Evolutionary conservation across 2,329 filamentous ascomycete species (phyloP), one percentile per base, ranked within the genome.

Genomic region (Clonostachys rhizophaga): DNA sequence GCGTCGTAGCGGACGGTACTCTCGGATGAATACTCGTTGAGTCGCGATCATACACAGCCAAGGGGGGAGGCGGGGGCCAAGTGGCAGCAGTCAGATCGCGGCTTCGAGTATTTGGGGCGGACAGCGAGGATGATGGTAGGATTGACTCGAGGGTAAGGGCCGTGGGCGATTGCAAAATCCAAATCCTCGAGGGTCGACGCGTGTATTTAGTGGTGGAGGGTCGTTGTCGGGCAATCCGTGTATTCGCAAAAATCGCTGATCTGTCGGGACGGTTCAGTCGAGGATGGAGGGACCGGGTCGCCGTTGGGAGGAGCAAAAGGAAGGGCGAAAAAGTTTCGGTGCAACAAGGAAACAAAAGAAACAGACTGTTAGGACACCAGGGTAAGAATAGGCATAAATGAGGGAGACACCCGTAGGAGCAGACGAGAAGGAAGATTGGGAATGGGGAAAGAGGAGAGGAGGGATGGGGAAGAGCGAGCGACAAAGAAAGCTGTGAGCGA

Each of bases 171-270:
- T 45, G 47, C 37, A 35, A 47, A 47, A 55, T 45, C 24, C 47
- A 40, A 47, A 46, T 51, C 52, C 51, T 45, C 44, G 45, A 43
- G 45, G 45, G 48, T 49, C 51, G 47, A 34, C 43, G 50, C 55
- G 52, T 50, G 48, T 56, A 52, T 53, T 44, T 53, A 48, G 52
- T 58, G 52, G 49, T 47, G 52, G 47, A 48, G 47, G 57, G 55
- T 48, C 46, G 51, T 48, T 54, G 55, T 53, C 46, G 54, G 37
- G 53, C 53, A 57, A 55, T 14, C 41, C 14, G 50, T 52, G 54
- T 59, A 58, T 60, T 59, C 53, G 58, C 54, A 59, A 59, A 58
- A 58, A 52, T 60, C 57, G 61, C 57, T 49, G 54, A 54, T 56
- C 55, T 17, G 30, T 37, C 18, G 45, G 50, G 50, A 54, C 46